Base-by-base conservation (phyloP, 306 rosid species). In the Cicer pinnatifidum region DNA sequence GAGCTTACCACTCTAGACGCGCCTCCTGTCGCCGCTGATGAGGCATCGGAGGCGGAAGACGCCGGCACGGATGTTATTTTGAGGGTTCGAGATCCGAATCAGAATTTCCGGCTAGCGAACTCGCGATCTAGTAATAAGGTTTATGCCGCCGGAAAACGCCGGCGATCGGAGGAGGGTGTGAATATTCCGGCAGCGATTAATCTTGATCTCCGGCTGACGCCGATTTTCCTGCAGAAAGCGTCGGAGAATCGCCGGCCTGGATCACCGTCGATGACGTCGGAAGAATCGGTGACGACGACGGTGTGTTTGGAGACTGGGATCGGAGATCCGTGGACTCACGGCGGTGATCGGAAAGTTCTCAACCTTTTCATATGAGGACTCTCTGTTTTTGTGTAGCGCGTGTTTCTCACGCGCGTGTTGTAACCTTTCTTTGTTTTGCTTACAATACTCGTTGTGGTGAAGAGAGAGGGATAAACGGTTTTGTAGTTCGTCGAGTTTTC, bases 181-280 rank as follows among this genome's bases (percentile, higher is more conserved):
- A 87, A 79, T 38, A 56, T 69, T 8, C 81, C 73, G 17, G 75
- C 76, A 28, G 82, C 76, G 46, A 62, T 88, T 44, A 92, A 88
- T 77, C 95, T 88, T 8, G 95, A 94, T 81, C 96, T 94, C 52
- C 87, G 91, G 1, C 61, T 91, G 63, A 91, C 97, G n/a, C 96
- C 97, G 9, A 71, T 33, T 28, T 81, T 86, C 1, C 68, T 63
- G 10, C 87, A 70, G 5, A 91, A 85, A 61, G 47, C 62, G 1
- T 15, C 72, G n/a, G 92, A 86, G 44, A 70, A 28, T 44, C 85
- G 79, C 8, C 88, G 92, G 33, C 76, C 83, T 12, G 95, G 82
- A 0, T 84, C 95, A 7, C 98, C 97, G 60, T 94, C 97, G 17
- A 88, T 91, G 98, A 88, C 80, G 37, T 94, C 98, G 6, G 98